Conservation (phyloP, 495 filamentous ascomycete genomes). For the Extremus antarcticus region DNA sequence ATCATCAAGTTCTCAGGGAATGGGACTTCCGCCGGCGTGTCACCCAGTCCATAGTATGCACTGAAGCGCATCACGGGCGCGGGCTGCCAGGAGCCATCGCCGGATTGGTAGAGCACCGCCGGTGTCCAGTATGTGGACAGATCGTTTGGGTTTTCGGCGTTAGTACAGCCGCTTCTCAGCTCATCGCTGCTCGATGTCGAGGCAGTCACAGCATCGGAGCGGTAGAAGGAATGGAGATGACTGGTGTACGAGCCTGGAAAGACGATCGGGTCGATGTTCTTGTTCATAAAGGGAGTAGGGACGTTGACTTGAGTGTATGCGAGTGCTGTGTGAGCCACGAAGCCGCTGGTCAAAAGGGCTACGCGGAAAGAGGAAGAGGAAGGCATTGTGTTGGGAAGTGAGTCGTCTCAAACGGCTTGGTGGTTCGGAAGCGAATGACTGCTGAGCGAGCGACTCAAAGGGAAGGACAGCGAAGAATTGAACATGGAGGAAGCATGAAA, state of each 20-base stretch:
- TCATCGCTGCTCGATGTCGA: slow-evolving; percentile 20
- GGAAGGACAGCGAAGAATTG: no score
- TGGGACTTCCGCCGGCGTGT: slow-evolving; percentile 10
- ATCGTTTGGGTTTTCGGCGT: slow-evolving; percentile 26
- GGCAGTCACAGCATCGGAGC: slow-evolving; percentile 26
- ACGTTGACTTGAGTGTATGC: slow-evolving; percentile 24
- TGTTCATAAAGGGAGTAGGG: slow-evolving; percentile 25
- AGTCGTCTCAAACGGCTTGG: neutral
- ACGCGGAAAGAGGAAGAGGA: slow-evolving; percentile 3
- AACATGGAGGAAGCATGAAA: no score
- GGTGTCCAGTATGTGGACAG: slow-evolving; percentile 27
- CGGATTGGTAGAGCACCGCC: slow-evolving; percentile 19
- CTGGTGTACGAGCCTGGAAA: slow-evolving; percentile 25
- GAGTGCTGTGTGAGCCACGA: slow-evolving; percentile 5
- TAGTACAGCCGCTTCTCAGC: slow-evolving; percentile 25
- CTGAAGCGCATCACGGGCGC: slow-evolving; percentile 19
- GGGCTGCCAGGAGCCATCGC: slow-evolving; percentile 12
- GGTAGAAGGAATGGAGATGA: slow-evolving; percentile 28
- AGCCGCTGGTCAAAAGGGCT: slow-evolving; percentile 14
- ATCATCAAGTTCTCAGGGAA: slow-evolving; percentile 24
- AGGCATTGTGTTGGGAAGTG: slow-evolving; percentile 9
- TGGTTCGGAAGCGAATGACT: neutral
- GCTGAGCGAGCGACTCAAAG: neutral
- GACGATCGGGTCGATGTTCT: slow-evolving; percentile 30
- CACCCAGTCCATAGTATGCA: slow-evolving; percentile 2